Base-by-base conservation (phyloP, 2,329 filamentous ascomycete genomes). In the Neopestalotiopsis clavispora region DNA sequence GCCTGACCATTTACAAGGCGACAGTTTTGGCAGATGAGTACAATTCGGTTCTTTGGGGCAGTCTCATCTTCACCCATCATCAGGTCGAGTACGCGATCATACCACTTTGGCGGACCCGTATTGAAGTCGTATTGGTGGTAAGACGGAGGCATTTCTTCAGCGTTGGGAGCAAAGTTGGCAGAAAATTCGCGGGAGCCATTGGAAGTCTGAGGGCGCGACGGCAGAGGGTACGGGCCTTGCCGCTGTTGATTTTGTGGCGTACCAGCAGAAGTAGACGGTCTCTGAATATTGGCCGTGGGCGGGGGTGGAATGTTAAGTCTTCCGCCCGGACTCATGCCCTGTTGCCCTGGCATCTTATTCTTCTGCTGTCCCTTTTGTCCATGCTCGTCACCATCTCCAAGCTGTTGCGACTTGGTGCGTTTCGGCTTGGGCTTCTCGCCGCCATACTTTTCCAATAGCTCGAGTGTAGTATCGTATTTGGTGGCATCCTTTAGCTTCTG, bases 61-160 rank as follows among this genome's bases (percentile, higher is more conserved):
- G 93, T 97, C 81, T 99, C 96, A 76, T 99, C 96, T 77, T 99
- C 96, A 64, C 96, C 96, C 0, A 99, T 87, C 32, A 99, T 89
- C 0, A 97, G 89, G 76, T 99, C 96, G 68, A 99, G 85, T 66
- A 99, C 90, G 68, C 95, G 90, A 78, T 99, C 96, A 80, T 98
- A 99, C 96, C 96, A 99, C 77, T 92, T 91, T 17, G 90, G 83
- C 9, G 72, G 73, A 12, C 75, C 76, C 3, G 72, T 68, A 56
- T 71, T 73, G 30, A 71, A 60, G 6, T 79, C 76, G 63, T 80
- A 79, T 68, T 85, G 84, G 23, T 77, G 68, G 13, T 75, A 72
- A 20, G 76, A 68, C 9, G 77, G 70, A 20, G 67, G 72, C 7
- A 71, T 75, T 60, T 77, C 72, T 30, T 89, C 91, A 1, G 92